Conservation (phyloP, 345 rosid genomes). For the Salix suchowensis region DNA sequence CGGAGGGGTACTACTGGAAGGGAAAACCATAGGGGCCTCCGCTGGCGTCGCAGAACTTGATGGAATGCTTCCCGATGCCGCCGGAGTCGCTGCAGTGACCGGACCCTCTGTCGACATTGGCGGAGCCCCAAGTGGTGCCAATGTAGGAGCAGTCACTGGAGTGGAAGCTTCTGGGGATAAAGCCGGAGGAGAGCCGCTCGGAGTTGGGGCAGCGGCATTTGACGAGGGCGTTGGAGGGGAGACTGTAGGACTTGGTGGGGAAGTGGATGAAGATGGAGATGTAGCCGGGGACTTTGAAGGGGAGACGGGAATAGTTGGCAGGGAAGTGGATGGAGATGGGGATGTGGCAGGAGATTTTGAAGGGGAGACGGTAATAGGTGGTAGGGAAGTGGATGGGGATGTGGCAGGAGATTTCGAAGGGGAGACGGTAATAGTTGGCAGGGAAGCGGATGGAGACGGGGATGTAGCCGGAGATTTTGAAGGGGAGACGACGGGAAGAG, state of each 20-base stretch:
- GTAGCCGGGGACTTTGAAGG: neutral
- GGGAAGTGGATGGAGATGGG: neutral
- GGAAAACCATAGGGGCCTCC: conserved; percentile 45
- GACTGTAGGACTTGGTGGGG: neutral
- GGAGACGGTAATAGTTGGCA: neutral
- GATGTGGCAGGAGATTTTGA: neutral
- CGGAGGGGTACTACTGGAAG: conserved; percentile 44
- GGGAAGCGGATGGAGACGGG: neutral
- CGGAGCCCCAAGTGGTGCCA: conserved; percentile 23
- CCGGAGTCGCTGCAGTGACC: conserved; percentile 25
- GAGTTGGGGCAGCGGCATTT: conserved; percentile 15
- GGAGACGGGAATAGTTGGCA: conserved; percentile 5
- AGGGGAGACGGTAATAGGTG: conserved; percentile 11
- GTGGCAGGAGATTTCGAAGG: neutral
- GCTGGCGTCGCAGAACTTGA: conserved; percentile 47
- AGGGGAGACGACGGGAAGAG: conserved; percentile 6
- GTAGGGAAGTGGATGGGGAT: neutral
- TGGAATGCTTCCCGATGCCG: conserved; percentile 33
- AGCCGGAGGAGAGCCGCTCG: conserved; percentile 16
- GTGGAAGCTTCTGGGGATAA: conserved; percentile 16
- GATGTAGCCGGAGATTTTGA: neutral
- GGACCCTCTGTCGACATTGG: conserved; percentile 32
- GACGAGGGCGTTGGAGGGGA: conserved; percentile 10
- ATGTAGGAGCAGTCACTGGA: conserved; percentile 23
- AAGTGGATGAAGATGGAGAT: neutral